Base-by-base conservation (phyloP, 2,329 filamentous ascomycete genomes). In the Aureobasidium sp. region DNA sequence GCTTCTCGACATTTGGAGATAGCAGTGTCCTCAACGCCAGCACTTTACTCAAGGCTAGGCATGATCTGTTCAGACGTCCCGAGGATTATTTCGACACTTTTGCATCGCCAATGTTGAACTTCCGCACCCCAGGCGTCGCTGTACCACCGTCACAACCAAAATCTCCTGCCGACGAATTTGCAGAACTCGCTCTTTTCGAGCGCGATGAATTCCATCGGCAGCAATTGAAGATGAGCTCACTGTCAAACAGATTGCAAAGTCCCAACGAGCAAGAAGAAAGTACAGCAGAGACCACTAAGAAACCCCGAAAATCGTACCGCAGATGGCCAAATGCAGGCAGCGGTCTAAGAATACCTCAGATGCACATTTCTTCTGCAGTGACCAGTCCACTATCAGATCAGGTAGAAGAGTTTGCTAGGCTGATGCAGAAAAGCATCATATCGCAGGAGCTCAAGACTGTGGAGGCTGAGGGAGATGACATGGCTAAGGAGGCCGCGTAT, bases 21-120 rank as follows among this genome's bases (percentile, higher is more conserved):
- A 60, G 42, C 7, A 48, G 32, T 6, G 23, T 55, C 10, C 37
- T 63, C 47, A 55, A 34, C 27, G 53, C 62, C n/a, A 39, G 46
- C n/a, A 68, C 67, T 8, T 64, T 79, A 12, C 67, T 71, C 20
- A 66, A 66, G 20, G 68, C 75, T 27, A 71, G 78, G 55, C 67
- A 71, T 17, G 55, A 67, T 1, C 65, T 79, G 1, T 82, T 82
- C 66, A 66, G 68, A 10, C 75, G 71, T 48, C 71, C 75, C 12
- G 74, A 76, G 44, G 68, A 76, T 57, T 79, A 74, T 63, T 79
- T 79, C 62, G 79, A 82, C 66, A 75, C 77, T 3, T 82, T 81
- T 65, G 78, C 77, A 1, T 80, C 78, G 6, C 79, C 80, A 3
- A 71, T 78, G 3, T 74, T 80, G 47, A 80, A 80, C 70, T 80